Evolutionary conservation across 2,329 filamentous ascomycete species (phyloP), one percentile per base, ranked within the genome.

Genomic region (Colletotrichum caudatum): DNA sequence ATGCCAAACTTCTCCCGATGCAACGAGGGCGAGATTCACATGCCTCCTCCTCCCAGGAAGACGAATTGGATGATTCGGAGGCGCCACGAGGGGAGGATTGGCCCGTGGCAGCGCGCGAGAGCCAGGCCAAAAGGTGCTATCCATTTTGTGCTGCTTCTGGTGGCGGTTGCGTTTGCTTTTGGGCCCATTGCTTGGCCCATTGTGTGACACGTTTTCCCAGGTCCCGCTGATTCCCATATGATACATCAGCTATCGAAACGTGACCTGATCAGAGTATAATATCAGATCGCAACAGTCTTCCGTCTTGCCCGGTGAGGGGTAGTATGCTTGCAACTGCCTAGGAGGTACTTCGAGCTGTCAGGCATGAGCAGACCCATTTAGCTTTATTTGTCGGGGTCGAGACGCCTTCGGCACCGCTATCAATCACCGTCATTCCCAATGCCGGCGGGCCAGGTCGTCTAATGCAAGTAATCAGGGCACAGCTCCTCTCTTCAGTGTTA

Each of bases 11-110:
- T 23, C 35, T 23, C 26, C 16, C 56, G 9, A 18, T 33, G 57
- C 44, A 61, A 70, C 26, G 57, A 35, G 20, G 37, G 12, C 50
- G 56, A 64, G 37, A 64, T 64, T 64, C 61, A 64, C 61, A 64
- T 64, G 50, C 35, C 26, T 44, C 29, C 26, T n/a, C 14, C 26
- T 18, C 11, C 33, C 54, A 41, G 26, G 26, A 39, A 56, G 37
- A 56, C 14, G 20, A 46, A 37, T 39, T 23, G n/a, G n/a, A 41
- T 23, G 16, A 39, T 41, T 16, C 11, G 20, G 33, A 39, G 35
- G 54, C 2, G 35, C 12, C 20, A n/a, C n/a, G 6, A 60, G 20
- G 20, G 26, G 5, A 16, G 29, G n/a, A 12, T 37, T 44, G 33
- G 51, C 41, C 64, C 56, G 56, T 12, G 20, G 6, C 9, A 11